A percentile compares a stretch with the other conserved stretches of the same genome.
These are phyloP conservation scores for Eucalyptus cloeziana DNA, from an alignment of 345 rosid genomes.

Conservation along the genomic window DNA sequence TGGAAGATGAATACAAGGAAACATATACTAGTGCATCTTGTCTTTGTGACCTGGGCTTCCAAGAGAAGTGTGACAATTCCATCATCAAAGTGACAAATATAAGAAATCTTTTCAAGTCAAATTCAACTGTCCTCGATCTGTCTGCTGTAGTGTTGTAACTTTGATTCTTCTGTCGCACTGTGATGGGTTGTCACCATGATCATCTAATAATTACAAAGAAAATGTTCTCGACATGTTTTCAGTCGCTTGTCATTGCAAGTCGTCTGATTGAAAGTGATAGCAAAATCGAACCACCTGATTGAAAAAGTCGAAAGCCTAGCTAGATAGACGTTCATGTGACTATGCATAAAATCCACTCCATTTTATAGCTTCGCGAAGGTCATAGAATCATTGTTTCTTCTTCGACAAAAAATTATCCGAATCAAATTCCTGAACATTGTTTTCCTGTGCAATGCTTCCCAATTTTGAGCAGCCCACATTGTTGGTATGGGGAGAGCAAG, in stretches of 20 bases:
- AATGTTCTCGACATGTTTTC: background rate
- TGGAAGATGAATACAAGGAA: background rate
- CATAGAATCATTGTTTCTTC: background rate
- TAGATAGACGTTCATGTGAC: background rate
- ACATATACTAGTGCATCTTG: background rate
- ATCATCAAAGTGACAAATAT: background rate
- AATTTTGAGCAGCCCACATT: slow-evolving; percentile 39
- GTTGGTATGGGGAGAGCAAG: slow-evolving; percentile 78
- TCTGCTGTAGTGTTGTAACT: background rate
- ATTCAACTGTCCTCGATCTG: background rate
- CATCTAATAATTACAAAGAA: background rate
- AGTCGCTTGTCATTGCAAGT: background rate
- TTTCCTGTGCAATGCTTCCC: background rate
- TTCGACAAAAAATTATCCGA: background rate
- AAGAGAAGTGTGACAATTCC: background rate
- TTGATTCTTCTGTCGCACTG: background rate
- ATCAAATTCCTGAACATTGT: background rate
- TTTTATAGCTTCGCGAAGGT: accelerated
- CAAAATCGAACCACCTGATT: background rate
- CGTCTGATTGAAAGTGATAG: background rate
- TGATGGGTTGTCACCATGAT: background rate
- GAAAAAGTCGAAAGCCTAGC: accelerated
- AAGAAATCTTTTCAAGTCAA: background rate
- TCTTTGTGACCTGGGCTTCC: background rate
- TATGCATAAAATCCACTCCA: accelerated